phyloP scores from a whole-genome alignment of 306 rosid species.

The Glycine latifolia region DNA sequence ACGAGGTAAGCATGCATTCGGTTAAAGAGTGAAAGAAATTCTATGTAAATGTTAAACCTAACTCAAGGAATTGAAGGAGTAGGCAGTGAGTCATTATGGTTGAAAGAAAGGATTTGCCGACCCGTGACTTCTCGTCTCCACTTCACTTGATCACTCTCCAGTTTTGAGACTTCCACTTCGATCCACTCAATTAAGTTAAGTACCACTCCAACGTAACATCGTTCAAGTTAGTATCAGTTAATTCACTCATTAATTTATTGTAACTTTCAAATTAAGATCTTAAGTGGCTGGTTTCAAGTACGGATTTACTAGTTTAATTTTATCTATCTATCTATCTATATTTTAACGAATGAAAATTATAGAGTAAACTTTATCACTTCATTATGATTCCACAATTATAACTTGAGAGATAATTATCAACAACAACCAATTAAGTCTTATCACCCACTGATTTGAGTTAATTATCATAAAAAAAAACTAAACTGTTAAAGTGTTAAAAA shows the following conservation, averaged over 20 bases:
- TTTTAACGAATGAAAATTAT: background rate
- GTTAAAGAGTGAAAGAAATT: conserved; percentile 8
- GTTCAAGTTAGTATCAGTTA: background rate
- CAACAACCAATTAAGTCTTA: no score
- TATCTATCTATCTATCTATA: background rate
- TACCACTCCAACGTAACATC: background rate
- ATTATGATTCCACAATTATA: background rate
- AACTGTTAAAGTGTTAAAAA: background rate
- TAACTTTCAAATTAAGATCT: background rate
- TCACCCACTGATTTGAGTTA: no score
- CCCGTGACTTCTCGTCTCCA: conserved; percentile 40
- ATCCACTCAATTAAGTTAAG: background rate
- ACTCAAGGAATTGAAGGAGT: background rate
- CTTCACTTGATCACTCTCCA: background rate
- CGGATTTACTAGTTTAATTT: background rate
- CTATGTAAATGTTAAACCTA: background rate
- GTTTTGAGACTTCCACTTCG: no score
- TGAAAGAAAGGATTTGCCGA: conserved; percentile 34
- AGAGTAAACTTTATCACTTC: background rate
- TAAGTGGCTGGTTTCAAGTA: background rate
- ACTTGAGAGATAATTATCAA: background rate
- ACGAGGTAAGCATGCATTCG: conserved; percentile 16
- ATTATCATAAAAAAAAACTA: background rate
- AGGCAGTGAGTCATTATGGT: conserved; percentile 37
- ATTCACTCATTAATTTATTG: background rate